phyloP scores from a whole-genome alignment of 805 yeast species.

The Kazachstania martiniae region DNA sequence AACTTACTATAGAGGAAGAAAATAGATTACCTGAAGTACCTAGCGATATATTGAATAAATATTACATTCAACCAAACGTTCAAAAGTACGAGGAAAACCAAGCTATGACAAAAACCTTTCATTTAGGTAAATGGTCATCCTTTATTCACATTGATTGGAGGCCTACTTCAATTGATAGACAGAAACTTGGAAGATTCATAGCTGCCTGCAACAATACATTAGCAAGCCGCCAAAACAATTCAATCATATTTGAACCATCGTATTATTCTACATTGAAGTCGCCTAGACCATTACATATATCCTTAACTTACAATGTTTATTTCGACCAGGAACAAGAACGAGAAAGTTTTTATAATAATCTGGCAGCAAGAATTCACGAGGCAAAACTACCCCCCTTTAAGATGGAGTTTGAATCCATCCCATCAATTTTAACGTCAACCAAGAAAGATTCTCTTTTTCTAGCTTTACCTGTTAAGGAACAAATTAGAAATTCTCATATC shows the following conservation, averaged over 20 bases:
- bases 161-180: conserved; percentile 9
- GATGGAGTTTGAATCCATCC: conserved; percentile 1
- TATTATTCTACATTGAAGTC: conserved; percentile 18
- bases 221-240: neutral
- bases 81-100: neutral
- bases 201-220: conserved; percentile 4
- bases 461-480: neutral
- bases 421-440: neutral
- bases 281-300: conserved; percentile 20
- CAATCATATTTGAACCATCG: conserved; percentile 15
- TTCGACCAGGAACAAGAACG: conserved; percentile 7
- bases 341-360: conserved; percentile 2
- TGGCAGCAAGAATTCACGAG: neutral
- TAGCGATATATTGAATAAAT: conserved; percentile 13
- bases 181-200: conserved; percentile 7
- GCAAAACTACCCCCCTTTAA: conserved; percentile 2
- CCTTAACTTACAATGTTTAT: conserved; percentile 12
- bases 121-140: conserved; percentile 6
- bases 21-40: conserved; percentile 13
- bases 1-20: too few relatives aligned
- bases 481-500: neutral
- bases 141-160: conserved; percentile 22
- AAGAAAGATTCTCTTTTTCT: neutral
- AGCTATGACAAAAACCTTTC: neutral
- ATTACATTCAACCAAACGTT: conserved; percentile 15